phyloP scores from a whole-genome alignment of 148 eudicot species.

The Hydrangea macrophylla region DNA sequence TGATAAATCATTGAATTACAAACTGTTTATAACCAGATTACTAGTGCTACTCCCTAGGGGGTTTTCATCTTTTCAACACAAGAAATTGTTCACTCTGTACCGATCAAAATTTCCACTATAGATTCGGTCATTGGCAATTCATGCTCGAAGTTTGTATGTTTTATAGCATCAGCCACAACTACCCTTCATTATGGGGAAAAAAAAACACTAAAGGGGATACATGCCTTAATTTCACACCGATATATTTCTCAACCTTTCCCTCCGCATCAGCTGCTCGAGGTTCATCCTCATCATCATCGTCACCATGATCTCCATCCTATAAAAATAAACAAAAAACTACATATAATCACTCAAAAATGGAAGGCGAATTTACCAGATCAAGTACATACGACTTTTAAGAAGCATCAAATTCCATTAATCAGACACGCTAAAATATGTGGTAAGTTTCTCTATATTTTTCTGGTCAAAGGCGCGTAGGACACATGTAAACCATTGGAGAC shows the following conservation, averaged over 20 bases:
- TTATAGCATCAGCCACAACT: neutral
- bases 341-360: neutral
- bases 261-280: constrained; percentile 72
- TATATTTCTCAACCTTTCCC: constrained; percentile 95
- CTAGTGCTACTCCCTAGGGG: too few species aligned
- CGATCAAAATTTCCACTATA: neutral
- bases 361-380: neutral
- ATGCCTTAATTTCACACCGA: constrained; percentile 97
- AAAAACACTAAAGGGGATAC: too few species aligned
- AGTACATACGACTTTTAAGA: neutral
- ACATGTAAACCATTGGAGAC: too few species aligned
- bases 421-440: too few species aligned
- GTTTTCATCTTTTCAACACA: neutral
- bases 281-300: constrained; percentile 91
- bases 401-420: neutral
- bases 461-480: too few species aligned
- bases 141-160: neutral
- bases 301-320: constrained; percentile 86
- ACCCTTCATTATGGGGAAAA: neutral
- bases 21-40: neutral
- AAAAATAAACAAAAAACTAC: constrained; percentile 14
- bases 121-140: neutral
- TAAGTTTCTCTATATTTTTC: too few species aligned
- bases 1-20: neutral
- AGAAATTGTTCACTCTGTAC: neutral